Base-by-base conservation (phyloP, 495 filamentous ascomycete species). In the Hypomontagnella monticulosa region DNA sequence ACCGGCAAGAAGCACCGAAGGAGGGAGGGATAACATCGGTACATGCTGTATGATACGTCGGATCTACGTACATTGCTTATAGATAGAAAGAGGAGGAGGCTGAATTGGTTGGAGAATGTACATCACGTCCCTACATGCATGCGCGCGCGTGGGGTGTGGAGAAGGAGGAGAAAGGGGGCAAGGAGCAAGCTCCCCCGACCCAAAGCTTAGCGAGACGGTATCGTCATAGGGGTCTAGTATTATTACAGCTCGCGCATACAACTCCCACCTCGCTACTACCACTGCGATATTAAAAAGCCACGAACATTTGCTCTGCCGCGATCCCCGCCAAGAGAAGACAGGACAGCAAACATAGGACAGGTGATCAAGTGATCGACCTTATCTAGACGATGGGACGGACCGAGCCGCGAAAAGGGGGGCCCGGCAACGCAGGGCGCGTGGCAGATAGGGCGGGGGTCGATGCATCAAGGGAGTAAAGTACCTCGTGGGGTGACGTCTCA, bases 301-400 rank as follows among this genome's bases (percentile, higher is more conserved):
- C 3, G 32, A 49, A 49, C 57, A 41, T 47, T 30, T 14, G 1
- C 23, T 41, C 23, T 62, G 54, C 65, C 65, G 65, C 65, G 54
- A 41, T 68, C 48, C 27, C 58, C 65, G 65, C 65, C 58, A 62
- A 53, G 40, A 16, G 1, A 12, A 43, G 12, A 27, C 36, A 27
- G 18, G 4, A 40, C 23, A 16, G 9, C 5, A 36, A 16, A 41
- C 11, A 15, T 19, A 20, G 38, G 32, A 48, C 65, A 63, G 48
- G 33, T 68, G 65, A 63, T 50, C 65, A 63, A 42, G 33, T 68
- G 65, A 63, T 50, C 65, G 19, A 55, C 36, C 65, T 58, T 59
- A 63, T 57, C 41, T 63, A 19, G 55, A 23, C 57, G 19, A 34
- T 43, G 55, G 55, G 36, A 58, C 59, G 66, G 66, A 46, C 60